Conservation (phyloP, 1,284 basidiomycete genomes). For the Ceratobasidium papillatum region DNA sequence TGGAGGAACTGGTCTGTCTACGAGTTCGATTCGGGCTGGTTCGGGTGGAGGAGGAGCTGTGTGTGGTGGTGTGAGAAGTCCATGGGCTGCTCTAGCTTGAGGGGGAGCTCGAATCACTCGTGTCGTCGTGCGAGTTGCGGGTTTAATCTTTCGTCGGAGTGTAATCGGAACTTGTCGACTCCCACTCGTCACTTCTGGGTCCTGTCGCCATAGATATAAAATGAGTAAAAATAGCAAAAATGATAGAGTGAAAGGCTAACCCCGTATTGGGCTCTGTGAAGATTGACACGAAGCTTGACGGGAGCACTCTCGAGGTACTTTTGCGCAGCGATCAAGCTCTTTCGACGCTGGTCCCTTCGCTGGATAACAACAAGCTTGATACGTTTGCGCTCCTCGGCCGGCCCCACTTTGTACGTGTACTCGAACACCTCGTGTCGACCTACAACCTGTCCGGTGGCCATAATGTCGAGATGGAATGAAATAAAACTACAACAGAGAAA, state of each 20-base stretch:
- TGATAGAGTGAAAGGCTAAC: not conserved
- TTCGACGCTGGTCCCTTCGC: constrained; percentile 30
- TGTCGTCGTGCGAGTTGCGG: constrained; percentile 5
- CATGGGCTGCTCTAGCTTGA: not conserved
- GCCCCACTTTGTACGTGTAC: constrained; percentile 14
- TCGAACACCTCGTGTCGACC: constrained; percentile 36
- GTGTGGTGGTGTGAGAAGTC: not conserved
- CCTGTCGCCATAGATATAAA: constrained; percentile 4
- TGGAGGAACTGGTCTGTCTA: constrained; percentile 11
- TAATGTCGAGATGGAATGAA: not conserved
- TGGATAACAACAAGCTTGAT: constrained; percentile 40
- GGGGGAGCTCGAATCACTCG: constrained; percentile 3
- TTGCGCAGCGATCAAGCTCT: constrained; percentile 14
- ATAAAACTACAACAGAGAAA: not conserved
- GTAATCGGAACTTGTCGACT: constrained; percentile 21
- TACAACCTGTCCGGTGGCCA: constrained; percentile 30
- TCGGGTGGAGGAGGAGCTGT: constrained; percentile 4
- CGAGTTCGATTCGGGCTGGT: constrained; percentile 27
- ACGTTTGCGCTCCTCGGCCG: constrained; percentile 20
- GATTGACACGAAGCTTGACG: constrained; percentile 26
- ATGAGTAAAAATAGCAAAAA: constrained; percentile 3
- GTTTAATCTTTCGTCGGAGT: constrained; percentile 27
- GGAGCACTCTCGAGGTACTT: constrained; percentile 12
- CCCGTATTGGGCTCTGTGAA: constrained; percentile 23
- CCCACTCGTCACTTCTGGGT: constrained; percentile 20